Conservation (phyloP, 306 rosid genomes). For the Sicyos baderoa region DNA sequence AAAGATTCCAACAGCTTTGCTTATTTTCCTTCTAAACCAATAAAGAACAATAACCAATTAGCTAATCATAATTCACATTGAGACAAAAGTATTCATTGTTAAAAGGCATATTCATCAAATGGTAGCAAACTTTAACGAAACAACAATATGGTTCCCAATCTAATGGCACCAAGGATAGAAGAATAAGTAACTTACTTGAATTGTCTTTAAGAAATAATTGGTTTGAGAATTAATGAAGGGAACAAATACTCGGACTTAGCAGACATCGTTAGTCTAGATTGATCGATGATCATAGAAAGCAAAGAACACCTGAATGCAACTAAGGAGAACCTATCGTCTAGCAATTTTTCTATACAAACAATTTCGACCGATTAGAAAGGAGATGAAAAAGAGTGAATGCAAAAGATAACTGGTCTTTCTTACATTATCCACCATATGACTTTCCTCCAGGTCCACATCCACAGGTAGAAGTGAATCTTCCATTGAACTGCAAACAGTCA, state of each 20-base stretch:
- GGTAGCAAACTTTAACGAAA: background rate
- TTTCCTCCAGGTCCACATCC: conserved; percentile 62
- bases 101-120: background rate
- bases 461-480: conserved; percentile 68
- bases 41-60: conserved; percentile 21
- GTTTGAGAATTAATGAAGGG: background rate
- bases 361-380: conserved; percentile 5
- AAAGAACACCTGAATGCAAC: background rate
- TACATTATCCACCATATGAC: conserved; percentile 42
- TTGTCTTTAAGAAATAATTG: background rate
- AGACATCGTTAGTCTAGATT: background rate
- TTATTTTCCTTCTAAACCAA: conserved; percentile 38
- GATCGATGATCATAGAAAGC: conserved; percentile 2
- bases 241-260: background rate
- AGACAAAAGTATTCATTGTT: conserved; percentile 5
- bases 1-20: conserved; percentile 44
- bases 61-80: conserved; percentile 17
- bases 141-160: background rate
- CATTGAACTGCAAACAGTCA: conserved; percentile 43
- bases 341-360: conserved; percentile 11
- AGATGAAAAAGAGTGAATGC: conserved; percentile 7
- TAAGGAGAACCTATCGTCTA: conserved; percentile 8
- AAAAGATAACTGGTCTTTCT: conserved; percentile 30
- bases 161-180: background rate
- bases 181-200: background rate